These are phyloP conservation scores for Pseudocercospora pini-densiflorae DNA, from an alignment of 2,329 filamentous ascomycete genomes.

Conservation along the genomic window DNA sequence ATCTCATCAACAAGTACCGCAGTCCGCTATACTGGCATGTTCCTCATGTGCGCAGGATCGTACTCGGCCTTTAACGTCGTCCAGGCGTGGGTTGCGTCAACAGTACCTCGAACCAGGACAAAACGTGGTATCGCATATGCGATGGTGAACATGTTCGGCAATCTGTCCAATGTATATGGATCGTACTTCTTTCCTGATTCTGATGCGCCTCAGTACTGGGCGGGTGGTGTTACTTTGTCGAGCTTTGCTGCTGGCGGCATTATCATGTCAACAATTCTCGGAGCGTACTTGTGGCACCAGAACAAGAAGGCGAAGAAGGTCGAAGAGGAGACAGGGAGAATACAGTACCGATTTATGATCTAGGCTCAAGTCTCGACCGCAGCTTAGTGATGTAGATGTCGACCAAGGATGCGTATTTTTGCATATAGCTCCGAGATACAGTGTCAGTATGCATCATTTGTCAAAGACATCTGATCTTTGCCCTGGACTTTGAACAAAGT, in stretches of 20 bases:
- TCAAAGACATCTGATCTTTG: too few species aligned
- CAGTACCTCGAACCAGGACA: constrained; percentile 1
- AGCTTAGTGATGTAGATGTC: too few species aligned
- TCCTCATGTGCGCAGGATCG: constrained; percentile 14
- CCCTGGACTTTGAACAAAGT: too few species aligned
- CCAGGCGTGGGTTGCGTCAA: constrained; percentile 10
- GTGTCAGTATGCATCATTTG: too few species aligned
- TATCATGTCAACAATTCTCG: not conserved
- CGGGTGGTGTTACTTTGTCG: constrained; percentile 1
- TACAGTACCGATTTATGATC: constrained; percentile 2
- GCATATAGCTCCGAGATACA: too few species aligned
- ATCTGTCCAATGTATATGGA: constrained; percentile 8
- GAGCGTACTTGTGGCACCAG: not conserved
- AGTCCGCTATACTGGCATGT: constrained; percentile 2
- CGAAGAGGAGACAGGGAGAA: not conserved
- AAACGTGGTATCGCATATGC: constrained; percentile 12
- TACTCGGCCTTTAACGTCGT: constrained; percentile 7
- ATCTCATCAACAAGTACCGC: not conserved
- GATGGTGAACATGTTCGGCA: constrained; percentile 13
- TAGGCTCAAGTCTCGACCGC: too few species aligned
- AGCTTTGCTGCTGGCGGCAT: constrained; percentile 12
- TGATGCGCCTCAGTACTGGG: constrained; percentile 8
- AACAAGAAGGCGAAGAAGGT: constrained; percentile 5
- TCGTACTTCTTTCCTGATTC: constrained; percentile 12
- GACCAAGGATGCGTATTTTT: too few species aligned